phyloP scores from a whole-genome alignment of 106 monocot genomes.

The Dendrobium nobile region DNA sequence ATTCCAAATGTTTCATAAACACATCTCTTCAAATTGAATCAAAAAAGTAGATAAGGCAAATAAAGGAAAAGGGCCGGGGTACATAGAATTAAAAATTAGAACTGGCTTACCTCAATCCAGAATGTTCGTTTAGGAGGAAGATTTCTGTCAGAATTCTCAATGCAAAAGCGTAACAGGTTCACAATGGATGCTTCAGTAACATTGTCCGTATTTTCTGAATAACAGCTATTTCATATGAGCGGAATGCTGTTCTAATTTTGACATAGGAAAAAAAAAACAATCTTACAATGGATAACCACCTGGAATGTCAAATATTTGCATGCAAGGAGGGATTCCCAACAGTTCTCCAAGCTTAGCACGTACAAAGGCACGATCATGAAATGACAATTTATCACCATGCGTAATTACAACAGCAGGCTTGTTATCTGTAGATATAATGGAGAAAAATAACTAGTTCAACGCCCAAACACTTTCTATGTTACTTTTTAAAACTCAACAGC shows the following conservation, averaged over 20 bases:
- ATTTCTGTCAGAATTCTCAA: constrained; percentile 58
- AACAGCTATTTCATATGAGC: not conserved
- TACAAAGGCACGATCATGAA: constrained; percentile 28
- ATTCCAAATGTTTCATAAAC: too few species aligned
- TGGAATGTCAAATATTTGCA: constrained; percentile 65
- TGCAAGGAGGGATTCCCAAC: constrained; percentile 34
- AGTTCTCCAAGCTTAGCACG: constrained; percentile 29
- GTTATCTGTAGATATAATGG: constrained; percentile 26
- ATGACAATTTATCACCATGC: constrained; percentile 54
- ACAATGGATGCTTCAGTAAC: constrained; percentile 37
- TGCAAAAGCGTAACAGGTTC: constrained; percentile 45
- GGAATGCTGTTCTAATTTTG: not conserved
- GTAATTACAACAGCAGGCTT: constrained; percentile 60
- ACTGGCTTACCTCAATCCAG: not conserved
- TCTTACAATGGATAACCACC: constrained; percentile 17
- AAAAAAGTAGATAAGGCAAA: too few species aligned
- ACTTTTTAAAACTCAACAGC: too few species aligned
- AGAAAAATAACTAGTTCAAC: too few species aligned
- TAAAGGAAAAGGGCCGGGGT: too few species aligned
- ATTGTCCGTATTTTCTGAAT: constrained; percentile 27
- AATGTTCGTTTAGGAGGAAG: constrained; percentile 15
- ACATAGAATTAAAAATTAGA: not conserved
- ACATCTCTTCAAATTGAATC: too few species aligned
- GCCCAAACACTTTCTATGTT: too few species aligned
- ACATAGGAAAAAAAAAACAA: not conserved